phyloP scores from a whole-genome alignment of 73 alveolate species.

The Urostyla sp. region DNA sequence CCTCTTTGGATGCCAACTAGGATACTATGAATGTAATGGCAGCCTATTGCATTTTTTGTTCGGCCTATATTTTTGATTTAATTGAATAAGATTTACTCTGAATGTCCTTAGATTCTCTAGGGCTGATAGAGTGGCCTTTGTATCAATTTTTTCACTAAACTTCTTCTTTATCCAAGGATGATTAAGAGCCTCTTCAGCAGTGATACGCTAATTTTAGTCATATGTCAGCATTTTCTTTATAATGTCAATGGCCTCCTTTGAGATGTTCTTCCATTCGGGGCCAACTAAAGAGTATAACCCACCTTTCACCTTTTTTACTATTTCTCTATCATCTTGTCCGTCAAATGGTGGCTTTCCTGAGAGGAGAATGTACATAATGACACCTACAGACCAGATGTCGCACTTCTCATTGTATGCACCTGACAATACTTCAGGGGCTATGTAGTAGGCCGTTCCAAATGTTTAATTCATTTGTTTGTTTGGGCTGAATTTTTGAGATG shows the following conservation, averaged over 20 bases:
- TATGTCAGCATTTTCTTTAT: slow-evolving; percentile 62
- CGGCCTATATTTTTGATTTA: not conserved
- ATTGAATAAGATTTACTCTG: not conserved
- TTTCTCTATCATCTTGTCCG: slow-evolving; percentile 61
- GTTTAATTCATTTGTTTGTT: slow-evolving; percentile 67
- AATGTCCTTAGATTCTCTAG: slow-evolving; percentile 17
- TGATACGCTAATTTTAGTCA: slow-evolving; percentile 63
- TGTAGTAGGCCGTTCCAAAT: slow-evolving; percentile 86
- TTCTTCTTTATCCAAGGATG: slow-evolving; percentile 73
- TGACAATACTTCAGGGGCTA: slow-evolving; percentile 86
- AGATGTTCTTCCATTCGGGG: slow-evolving; percentile 56
- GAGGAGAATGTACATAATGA: slow-evolving; percentile 73
- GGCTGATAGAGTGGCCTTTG: slow-evolving; percentile 33
- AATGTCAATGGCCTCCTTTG: slow-evolving; percentile 79
- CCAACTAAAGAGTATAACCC: slow-evolving; percentile 28
- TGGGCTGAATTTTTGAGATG: slow-evolving; percentile 74
- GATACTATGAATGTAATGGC: slow-evolving; percentile 48
- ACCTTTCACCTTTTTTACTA: slow-evolving; percentile 48
- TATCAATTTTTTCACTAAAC: not conserved
- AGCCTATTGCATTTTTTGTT: slow-evolving; percentile 49
- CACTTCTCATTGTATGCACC: slow-evolving; percentile 81
- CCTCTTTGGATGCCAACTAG: slow-evolving; percentile 79
- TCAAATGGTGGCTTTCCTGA: slow-evolving; percentile 82
- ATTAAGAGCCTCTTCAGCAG: slow-evolving; percentile 80
- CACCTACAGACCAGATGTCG: slow-evolving; percentile 76